phyloP scores from a whole-genome alignment of 2,329 filamentous ascomycete genomes.

The Didymella arachidicola region DNA sequence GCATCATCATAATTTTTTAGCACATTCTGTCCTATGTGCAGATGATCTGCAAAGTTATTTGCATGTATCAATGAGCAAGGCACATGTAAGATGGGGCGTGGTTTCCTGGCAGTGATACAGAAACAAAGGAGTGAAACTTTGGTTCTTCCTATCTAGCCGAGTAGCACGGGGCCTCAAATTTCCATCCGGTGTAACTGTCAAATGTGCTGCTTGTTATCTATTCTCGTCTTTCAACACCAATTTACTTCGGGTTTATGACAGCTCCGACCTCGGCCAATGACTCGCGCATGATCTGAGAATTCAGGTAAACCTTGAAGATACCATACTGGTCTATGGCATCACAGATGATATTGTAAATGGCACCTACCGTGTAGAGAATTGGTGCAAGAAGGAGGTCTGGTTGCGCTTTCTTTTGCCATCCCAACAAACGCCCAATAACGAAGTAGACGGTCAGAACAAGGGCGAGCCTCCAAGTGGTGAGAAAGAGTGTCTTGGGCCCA shows the following conservation, averaged over 20 bases:
- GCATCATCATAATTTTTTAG: too few relatives aligned
- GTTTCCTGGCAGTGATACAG: too few relatives aligned
- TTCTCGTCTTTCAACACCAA: not conserved
- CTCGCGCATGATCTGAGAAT: not conserved
- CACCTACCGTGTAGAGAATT: not conserved
- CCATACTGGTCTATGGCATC: not conserved
- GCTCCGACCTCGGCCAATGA: not conserved
- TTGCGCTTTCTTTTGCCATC: not conserved
- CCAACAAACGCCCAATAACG: not conserved
- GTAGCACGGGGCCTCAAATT: too few relatives aligned
- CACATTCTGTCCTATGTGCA: too few relatives aligned
- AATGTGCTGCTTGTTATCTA: too few relatives aligned
- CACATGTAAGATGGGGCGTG: too few relatives aligned
- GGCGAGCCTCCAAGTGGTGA: not conserved
- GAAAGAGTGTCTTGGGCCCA: not conserved
- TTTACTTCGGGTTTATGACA: not conserved
- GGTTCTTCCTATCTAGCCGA: too few relatives aligned
- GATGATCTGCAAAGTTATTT: too few relatives aligned
- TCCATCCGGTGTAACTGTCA: too few relatives aligned
- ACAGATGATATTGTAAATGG: not conserved
- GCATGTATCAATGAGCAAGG: too few relatives aligned
- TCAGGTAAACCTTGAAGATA: not conserved
- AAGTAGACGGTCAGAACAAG: not conserved
- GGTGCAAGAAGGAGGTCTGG: not conserved
- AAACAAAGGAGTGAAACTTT: too few relatives aligned